phyloP scores from a whole-genome alignment of 2,329 filamentous ascomycete species.

The Cladophialophora exuberans region DNA sequence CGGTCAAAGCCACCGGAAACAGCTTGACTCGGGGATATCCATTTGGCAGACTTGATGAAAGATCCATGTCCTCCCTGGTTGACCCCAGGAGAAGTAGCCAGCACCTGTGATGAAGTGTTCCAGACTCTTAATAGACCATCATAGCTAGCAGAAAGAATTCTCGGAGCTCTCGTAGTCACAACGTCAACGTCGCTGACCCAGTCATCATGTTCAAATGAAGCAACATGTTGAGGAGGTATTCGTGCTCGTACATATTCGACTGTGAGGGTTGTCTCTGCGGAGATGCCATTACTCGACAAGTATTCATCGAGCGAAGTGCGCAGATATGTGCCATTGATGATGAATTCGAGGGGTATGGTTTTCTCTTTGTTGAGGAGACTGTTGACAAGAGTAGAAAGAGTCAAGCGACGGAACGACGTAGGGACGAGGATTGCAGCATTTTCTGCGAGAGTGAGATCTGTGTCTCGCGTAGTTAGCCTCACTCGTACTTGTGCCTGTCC shows the following conservation, averaged over 20 bases:
- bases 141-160: conserved; percentile 89
- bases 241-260: conserved; percentile 93
- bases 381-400: conserved; percentile 67
- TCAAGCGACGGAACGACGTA: conserved; percentile 59
- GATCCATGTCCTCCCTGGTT: conserved; percentile 73
- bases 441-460: conserved; percentile 57
- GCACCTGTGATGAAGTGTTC: conserved; percentile 83
- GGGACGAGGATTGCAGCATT: conserved; percentile 61
- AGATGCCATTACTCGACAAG: conserved; percentile 81
- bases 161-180: conserved; percentile 65
- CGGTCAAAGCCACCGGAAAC: conserved; percentile 84
- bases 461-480: conserved; percentile 56
- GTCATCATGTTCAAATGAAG: conserved; percentile 95
- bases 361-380: conserved; percentile 60
- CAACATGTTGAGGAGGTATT: conserved; percentile 84
- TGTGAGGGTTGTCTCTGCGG: conserved; percentile 80
- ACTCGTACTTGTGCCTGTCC: conserved; percentile 55
- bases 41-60: conserved; percentile 80
- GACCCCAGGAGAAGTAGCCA: conserved; percentile 72
- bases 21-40: conserved; percentile 75
- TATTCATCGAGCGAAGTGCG: conserved; percentile 89
- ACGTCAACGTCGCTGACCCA: conserved; percentile 92
- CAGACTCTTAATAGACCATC: conserved; percentile 88
- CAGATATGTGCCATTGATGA: conserved; percentile 91
- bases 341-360: conserved; percentile 74